Percentiles rank a stretch among this genome's conserved stretches.
Conservation (phyloP, 768 basidiomycete species). For the Rubroboletus pulcherrimus region DNA sequence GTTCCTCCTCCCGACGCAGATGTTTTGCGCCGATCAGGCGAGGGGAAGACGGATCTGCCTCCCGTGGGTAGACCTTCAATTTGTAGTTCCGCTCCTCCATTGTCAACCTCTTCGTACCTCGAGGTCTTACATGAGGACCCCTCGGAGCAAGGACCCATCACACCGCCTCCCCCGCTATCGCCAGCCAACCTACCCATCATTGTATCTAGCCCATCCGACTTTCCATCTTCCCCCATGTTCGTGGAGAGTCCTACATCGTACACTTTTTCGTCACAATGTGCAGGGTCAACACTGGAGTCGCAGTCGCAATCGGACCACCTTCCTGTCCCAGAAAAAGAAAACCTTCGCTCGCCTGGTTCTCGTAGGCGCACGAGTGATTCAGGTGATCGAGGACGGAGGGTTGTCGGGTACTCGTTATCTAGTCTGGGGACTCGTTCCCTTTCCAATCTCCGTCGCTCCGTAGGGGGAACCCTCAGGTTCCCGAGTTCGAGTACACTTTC, state of each 20-base stretch:
- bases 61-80: constrained; percentile 19
- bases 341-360: background rate
- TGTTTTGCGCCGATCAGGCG: constrained; percentile 3
- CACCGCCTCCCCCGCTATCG: constrained; percentile 5
- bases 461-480: constrained; percentile 32
- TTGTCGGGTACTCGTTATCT: constrained; percentile 13
- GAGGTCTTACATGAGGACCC: constrained; percentile 32
- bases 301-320: constrained; percentile 12
- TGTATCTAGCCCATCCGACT: constrained; percentile 15
- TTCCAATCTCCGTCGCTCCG: constrained; percentile 43
- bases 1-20: constrained; percentile 1
- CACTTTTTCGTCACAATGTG: constrained; percentile 21
- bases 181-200: constrained; percentile 11
- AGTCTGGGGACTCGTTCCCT: constrained; percentile 37
- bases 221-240: constrained; percentile 1
- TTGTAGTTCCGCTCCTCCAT: constrained; percentile 19
- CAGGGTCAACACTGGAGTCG: constrained; percentile 12
- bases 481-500: constrained; percentile 20
- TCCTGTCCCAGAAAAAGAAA: constrained; percentile 14
- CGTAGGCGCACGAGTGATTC: constrained; percentile 23
- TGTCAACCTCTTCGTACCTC: constrained; percentile 24
- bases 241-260: constrained; percentile 26
- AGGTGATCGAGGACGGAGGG: constrained; percentile 9
- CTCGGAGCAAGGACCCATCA: constrained; percentile 16
- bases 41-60: constrained; percentile 12